Base-by-base conservation (phyloP, 2,329 filamentous ascomycete genomes). In the Clarireedia homoeocarpa region DNA sequence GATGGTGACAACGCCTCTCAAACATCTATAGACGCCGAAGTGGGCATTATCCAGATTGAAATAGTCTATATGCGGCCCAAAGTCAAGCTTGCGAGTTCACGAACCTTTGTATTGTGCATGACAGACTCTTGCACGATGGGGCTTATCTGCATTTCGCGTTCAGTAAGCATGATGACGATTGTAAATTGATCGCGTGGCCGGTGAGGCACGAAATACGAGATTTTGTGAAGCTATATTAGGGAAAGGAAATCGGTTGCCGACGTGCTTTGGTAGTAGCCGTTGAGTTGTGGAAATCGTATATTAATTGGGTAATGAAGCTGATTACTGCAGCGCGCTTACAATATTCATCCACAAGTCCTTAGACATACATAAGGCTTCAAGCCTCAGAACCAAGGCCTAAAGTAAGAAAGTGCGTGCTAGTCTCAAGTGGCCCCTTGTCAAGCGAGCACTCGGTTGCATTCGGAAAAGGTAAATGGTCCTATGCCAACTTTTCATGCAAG, bases 111-210 rank as follows among this genome's bases (percentile, higher is more conserved):
- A 75, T 95, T 95, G 77, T 92, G 88, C 66, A 88, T 74, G 48
- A 94, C 78, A 61, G 87, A 89, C 69, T 91, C 88, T 62, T 81
- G 83, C 65, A 92, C 89, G 55, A 92, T 82, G 27, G 89, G 89
- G 58, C 81, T 77, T 69, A 91, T 85, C 67, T 88, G 84, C 61
- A 88, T 77, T 63, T 91, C 84, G 56, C 80, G 80, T 76, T 94
- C 89, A 63, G 86, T 81, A 57, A 82, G 72, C 83, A 89, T 88
- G 56, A 65, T 74, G 53, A 36, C 20, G 38, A 36, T 20, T 24
- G 42, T 46, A 20, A 42, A 34, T 9, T 34, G 30, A 15, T 9
- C 17, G n/a, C 4, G 39, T 20, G 39, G 17, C 39, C 17, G 14
- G 14, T 42, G 15, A 42, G n/a, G 14, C 15, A 12, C n/a, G 9